These are phyloP conservation scores for Amphirosellinia nigrospora DNA, from an alignment of 495 filamentous ascomycete genomes.

Conservation along the genomic window DNA sequence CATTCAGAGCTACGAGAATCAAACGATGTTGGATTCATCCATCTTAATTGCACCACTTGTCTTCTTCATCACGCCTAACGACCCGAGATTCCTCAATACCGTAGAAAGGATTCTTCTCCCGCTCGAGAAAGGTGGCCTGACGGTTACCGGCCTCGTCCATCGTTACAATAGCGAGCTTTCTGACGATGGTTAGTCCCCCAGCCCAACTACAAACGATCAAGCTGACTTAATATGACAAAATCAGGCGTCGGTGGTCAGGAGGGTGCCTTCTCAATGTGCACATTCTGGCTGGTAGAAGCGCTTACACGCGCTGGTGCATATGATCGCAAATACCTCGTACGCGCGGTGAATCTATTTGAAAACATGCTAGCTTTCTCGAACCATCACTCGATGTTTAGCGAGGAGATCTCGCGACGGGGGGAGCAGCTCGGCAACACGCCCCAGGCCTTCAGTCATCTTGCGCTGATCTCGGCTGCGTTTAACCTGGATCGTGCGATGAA, in stretches of 20 bases:
- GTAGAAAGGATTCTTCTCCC: constrained; percentile 69
- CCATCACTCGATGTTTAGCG: constrained; percentile 76
- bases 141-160: constrained; percentile 72
- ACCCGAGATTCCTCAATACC: constrained; percentile 72
- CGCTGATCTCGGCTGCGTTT: constrained; percentile 74
- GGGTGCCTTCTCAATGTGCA: constrained; percentile 80
- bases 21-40: constrained; percentile 69
- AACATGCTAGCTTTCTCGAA: constrained; percentile 76
- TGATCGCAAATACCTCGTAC: constrained; percentile 65
- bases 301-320: constrained; percentile 71
- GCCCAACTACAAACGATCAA: background rate
- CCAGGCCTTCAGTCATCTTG: constrained; percentile 75
- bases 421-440: constrained; percentile 78
- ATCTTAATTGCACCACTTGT: constrained; percentile 75
- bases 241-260: constrained; percentile 74
- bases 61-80: constrained; percentile 76
- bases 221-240: background rate
- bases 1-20: constrained; percentile 73
- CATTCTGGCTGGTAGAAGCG: constrained; percentile 74
- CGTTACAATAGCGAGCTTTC: constrained; percentile 69
- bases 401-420: constrained; percentile 72
- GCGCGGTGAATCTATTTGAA: constrained; percentile 72
- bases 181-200: constrained; percentile 69
- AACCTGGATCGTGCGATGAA: constrained; percentile 62
- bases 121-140: constrained; percentile 74